Conservation (phyloP, 2,329 filamentous ascomycete genomes). For the Claviceps sp. region DNA sequence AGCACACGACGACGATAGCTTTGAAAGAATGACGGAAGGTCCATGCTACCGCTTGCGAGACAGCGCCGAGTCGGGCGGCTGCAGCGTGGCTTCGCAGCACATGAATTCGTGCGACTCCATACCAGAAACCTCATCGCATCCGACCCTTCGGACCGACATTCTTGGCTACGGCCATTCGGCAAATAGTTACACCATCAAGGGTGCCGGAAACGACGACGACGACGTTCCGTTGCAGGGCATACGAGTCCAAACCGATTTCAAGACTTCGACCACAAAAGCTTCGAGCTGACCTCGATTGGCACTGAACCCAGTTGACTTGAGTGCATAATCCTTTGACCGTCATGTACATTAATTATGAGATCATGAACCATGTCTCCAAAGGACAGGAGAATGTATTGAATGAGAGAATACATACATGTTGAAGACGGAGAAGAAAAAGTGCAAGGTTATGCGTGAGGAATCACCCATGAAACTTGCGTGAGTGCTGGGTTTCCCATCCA, state of each 20-base stretch:
- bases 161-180: constrained; percentile 19
- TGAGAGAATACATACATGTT: neutral
- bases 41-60: constrained; percentile 22
- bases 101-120: neutral
- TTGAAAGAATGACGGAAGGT: constrained; percentile 4
- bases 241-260: constrained; percentile 23
- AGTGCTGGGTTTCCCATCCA: neutral
- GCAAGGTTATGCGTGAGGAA: no score
- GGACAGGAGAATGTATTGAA: neutral
- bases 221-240: constrained; percentile 27
- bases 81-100: constrained; percentile 3
- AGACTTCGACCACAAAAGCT: constrained; percentile 12
- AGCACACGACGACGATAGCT: constrained; percentile 3
- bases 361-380: neutral
- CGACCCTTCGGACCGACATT: constrained; percentile 19
- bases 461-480: no score
- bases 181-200: constrained; percentile 16
- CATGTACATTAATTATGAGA: neutral
- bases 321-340: neutral
- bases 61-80: constrained; percentile 14
- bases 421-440: no score
- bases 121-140: constrained; percentile 6
- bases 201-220: constrained; percentile 18
- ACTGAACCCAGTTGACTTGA: neutral
- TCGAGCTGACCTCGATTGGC: neutral